Conservation (phyloP, 78 protist species). For the Dictyostelium capitatum region DNA sequence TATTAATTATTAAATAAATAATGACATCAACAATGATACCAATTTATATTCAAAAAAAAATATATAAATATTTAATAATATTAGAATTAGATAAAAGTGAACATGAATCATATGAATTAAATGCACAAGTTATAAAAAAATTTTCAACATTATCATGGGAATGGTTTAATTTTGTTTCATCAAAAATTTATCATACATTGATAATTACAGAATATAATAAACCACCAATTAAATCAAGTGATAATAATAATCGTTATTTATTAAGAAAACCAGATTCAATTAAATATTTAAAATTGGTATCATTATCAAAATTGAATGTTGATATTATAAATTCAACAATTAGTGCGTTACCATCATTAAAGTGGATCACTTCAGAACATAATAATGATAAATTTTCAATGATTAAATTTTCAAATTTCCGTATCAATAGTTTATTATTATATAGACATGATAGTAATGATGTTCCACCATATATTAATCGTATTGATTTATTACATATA, state of each 20-base stretch:
- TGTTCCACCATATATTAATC: background rate
- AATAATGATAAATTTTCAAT: background rate
- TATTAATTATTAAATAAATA: no score
- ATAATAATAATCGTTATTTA: background rate
- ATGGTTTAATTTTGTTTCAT: constrained; percentile 3
- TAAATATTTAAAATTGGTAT: background rate
- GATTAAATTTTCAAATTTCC: background rate
- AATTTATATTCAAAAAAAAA: constrained; percentile 18
- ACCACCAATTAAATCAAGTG: background rate
- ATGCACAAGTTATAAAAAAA: background rate
- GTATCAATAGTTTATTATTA: background rate
- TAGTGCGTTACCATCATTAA: background rate
- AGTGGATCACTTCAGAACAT: constrained; percentile 5
- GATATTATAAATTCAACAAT: background rate
- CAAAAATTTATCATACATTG: background rate
- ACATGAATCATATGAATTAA: background rate
- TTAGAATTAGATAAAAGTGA: constrained; percentile 7
- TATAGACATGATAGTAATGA: background rate
- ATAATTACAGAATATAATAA: background rate
- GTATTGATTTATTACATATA: background rate
- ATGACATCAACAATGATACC: background rate
- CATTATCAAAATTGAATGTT: background rate
- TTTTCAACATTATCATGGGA: constrained; percentile 14
- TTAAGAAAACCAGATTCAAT: constrained; percentile 8
- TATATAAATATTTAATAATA: constrained; percentile 11